A percentile compares a stretch with the other conserved stretches of the same genome.
Conservation (phyloP, 345 rosid genomes). For the Microthlaspi erraticum region DNA sequence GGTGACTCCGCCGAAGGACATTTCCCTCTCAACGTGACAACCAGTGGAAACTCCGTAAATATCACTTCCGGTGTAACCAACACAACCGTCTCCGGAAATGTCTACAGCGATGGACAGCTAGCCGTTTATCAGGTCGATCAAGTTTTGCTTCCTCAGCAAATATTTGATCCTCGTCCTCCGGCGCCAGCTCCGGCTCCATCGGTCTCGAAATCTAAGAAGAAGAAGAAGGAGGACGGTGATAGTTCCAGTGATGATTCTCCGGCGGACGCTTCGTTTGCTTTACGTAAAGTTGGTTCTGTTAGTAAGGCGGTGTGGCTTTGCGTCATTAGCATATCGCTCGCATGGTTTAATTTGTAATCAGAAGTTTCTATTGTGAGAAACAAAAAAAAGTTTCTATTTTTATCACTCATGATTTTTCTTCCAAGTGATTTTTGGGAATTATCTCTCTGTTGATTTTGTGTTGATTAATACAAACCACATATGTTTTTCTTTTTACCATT, state of each 20-base stretch:
- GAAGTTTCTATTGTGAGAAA: no score
- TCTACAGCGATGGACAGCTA: conserved; percentile 56
- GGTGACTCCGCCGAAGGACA: conserved; percentile 49
- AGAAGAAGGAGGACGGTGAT: conserved; percentile 35
- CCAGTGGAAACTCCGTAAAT: conserved; percentile 51
- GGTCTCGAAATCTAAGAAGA: conserved; percentile 47
- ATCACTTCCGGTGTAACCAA: conserved; percentile 53
- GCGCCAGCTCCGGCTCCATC: conserved; percentile 55
- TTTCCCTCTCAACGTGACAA: conserved; percentile 53
- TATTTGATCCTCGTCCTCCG: conserved; percentile 49
- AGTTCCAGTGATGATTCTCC: conserved; percentile 44
- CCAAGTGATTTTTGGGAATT: conserved; percentile 15
- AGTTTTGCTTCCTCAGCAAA: conserved; percentile 51
- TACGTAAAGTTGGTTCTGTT: conserved; percentile 24
- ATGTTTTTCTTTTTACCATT: conserved; percentile 13
- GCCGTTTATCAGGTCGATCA: conserved; percentile 54
- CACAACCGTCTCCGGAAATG: conserved; percentile 51
- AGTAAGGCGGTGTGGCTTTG: conserved; percentile 29
- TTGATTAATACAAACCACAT: neutral
- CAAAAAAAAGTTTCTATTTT: no score
- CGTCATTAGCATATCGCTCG: conserved; percentile 11
- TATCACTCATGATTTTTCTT: conserved; percentile 14
- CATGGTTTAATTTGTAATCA: conserved; percentile 43
- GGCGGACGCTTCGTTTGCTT: conserved; percentile 45
- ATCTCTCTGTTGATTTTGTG: conserved; percentile 11